Percentiles rank a stretch among this genome's conserved stretches.
Conservation (phyloP, 2,329 filamentous ascomycete species). For the Nannizziopsis arthrosporioides region DNA sequence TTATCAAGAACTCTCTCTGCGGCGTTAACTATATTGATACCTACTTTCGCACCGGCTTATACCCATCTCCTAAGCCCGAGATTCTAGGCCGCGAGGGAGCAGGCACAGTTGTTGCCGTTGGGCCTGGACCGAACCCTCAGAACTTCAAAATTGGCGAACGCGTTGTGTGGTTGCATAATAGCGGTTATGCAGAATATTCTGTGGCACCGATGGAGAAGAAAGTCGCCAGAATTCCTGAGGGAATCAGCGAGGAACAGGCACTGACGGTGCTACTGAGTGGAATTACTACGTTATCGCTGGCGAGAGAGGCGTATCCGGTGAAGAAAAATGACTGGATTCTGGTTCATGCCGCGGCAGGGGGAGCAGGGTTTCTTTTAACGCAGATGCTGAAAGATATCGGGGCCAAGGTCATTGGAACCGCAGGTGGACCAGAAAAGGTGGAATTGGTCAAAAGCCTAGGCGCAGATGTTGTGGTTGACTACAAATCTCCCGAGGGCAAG, state of each 20-base stretch:
- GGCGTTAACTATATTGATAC: conserved; percentile 88
- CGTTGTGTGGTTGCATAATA: conserved; percentile 55
- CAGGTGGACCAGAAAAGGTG: conserved; percentile 60
- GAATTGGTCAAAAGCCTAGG: conserved; percentile 55
- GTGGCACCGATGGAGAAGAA: conserved; percentile 40
- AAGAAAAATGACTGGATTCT: conserved; percentile 69
- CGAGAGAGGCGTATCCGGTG: conserved; percentile 60
- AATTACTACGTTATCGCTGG: conserved; percentile 67
- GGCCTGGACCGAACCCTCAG: conserved; percentile 38
- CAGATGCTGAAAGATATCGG: conserved; percentile 63
- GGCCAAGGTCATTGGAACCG: conserved; percentile 68
- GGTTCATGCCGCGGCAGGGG: conserved; percentile 75
- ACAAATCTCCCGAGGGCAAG: conserved; percentile 71
- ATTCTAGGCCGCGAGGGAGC: conserved; percentile 69
- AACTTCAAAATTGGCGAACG: conserved; percentile 55
- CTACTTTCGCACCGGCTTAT: conserved; percentile 80
- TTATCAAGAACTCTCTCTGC: conserved; percentile 68
- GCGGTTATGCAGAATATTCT: conserved; percentile 50
- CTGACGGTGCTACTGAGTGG: conserved; percentile 67
- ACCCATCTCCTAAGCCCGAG: conserved; percentile 58
- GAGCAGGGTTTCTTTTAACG: conserved; percentile 62
- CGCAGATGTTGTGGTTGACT: conserved; percentile 61
- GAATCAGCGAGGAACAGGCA: conserved; percentile 49
- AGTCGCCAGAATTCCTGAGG: conserved; percentile 52
- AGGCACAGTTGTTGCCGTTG: conserved; percentile 55